These are phyloP conservation scores for Trichoderma erinaceum DNA, from an alignment of 495 filamentous ascomycete species.

Conservation along the genomic window DNA sequence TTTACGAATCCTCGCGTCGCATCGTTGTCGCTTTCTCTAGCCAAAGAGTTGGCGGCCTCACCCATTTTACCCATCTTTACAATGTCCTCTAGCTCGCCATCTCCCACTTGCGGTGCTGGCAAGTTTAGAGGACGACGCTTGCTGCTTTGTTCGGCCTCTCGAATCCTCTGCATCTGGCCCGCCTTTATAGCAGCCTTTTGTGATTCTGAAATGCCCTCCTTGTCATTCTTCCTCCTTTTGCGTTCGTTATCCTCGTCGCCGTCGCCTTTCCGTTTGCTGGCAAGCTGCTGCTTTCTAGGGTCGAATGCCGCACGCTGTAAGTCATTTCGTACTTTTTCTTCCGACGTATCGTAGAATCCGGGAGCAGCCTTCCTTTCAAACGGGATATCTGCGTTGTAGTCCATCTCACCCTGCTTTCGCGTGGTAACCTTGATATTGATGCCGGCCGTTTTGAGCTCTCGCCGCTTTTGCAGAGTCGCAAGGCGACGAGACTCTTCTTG, in stretches of 20 bases:
- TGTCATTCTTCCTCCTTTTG: conserved; percentile 82
- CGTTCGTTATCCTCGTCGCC: conserved; percentile 73
- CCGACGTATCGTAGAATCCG: conserved; percentile 88
- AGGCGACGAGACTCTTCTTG: conserved; percentile 88
- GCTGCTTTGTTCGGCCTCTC: conserved; percentile 94
- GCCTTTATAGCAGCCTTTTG: conserved; percentile 88
- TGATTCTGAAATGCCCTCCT: conserved; percentile 65
- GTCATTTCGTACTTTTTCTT: conserved; percentile 78
- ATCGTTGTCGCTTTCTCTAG: conserved; percentile 73
- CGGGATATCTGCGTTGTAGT: conserved; percentile 97
- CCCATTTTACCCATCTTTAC: conserved; percentile 98
- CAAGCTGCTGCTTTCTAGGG: conserved; percentile 87
- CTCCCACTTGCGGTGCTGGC: conserved; percentile 84
- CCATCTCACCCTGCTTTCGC: conserved; percentile 92
- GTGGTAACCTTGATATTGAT: conserved; percentile 98
- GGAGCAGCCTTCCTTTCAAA: conserved; percentile 88
- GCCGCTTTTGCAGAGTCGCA: conserved; percentile 86
- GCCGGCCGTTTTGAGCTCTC: conserved; percentile 93
- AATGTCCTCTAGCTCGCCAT: conserved; percentile 91
- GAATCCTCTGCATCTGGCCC: conserved; percentile 89
- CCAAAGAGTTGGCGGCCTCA: conserved; percentile 73
- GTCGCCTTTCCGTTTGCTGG: conserved; percentile 93
- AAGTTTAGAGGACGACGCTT: conserved; percentile 75
- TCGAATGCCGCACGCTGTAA: conserved; percentile 83
- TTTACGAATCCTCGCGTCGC: conserved; percentile 80